Base-by-base conservation (phyloP, 495 filamentous ascomycete species). In the Annulohypoxylon bovei region DNA sequence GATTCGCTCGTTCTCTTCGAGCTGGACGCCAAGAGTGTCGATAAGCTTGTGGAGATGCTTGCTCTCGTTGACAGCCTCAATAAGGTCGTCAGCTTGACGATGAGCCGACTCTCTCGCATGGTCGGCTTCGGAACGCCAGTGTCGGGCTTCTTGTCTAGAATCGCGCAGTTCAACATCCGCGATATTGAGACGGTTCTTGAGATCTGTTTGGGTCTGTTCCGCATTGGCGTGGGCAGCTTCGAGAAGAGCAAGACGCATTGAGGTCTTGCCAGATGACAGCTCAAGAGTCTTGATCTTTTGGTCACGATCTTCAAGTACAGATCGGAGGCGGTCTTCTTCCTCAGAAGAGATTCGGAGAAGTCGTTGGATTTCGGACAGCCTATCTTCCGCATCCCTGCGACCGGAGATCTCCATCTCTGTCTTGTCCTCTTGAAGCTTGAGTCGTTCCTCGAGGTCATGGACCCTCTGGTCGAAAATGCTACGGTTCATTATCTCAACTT, bases 1-100 rank as follows among this genome's bases (percentile, higher is more conserved):
- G 67, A 91, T 85, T 67, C 88, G 86, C 76, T 92, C 88, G 76
- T 90, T 92, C 78, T 98, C 94, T 79, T 97, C 90, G 54, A 97
- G 88, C 73, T 97, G 92, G 44, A 84, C 82, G 65, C 86, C 86
- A 63, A 95, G 81, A 4, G 86, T 87, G 66, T 89, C 86, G 70
- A 96, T 87, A 25, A 87, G 88, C 66, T 86, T 89, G 59, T 84
- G 86, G 7, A 94, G 77, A 40, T 86, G 81, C 71, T 80, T 83
- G 66, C 80, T 84, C 62, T 84, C 81, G 33, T 79, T 80, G 11
- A 81, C 63, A 2, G 79, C 68, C 11, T 82, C 75, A 11, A 71
- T 63, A 27, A 84, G 77, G 11, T 83, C 81, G 22, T 77, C 78
- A 30, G 80, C 77, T 59, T 79, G 80, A n/a, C 78, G 78, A 40